Evolutionary conservation across 2,329 filamentous ascomycete species (phyloP).

Genomic region (Hypoxylon sp.): DNA sequence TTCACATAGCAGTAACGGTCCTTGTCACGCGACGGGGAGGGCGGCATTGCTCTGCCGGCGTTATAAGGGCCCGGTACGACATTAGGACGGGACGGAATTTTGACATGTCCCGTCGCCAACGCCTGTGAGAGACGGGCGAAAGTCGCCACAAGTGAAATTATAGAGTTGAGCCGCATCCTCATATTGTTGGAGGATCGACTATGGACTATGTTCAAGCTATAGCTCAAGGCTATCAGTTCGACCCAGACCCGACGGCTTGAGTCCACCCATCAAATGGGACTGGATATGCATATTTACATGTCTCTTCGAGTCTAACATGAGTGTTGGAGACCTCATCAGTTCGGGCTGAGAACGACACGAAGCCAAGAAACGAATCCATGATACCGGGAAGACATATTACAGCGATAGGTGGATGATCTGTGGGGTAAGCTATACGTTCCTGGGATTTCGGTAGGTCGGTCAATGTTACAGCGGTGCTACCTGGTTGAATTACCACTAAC

Average conservation of each 20-base stretch:
- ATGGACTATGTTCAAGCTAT: neutral
- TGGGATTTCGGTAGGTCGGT: slow-evolving; percentile 34
- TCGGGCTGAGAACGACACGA: slow-evolving; percentile 20
- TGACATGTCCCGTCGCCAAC: slow-evolving; percentile 7
- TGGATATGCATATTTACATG: slow-evolving; percentile 7
- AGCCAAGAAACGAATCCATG: slow-evolving; percentile 24
- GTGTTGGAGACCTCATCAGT: slow-evolving; percentile 4
- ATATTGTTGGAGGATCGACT: neutral
- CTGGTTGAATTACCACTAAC: slow-evolving; percentile 3
- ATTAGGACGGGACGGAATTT: slow-evolving; percentile 38
- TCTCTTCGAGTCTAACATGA: slow-evolving; percentile 3
- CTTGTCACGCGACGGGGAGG: slow-evolving; percentile 33
- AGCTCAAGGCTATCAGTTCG: neutral
- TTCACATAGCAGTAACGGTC: slow-evolving; percentile 41
- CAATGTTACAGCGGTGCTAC: slow-evolving; percentile 30
- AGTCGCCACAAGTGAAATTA: slow-evolving; percentile 6
- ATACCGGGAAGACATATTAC: slow-evolving; percentile 19
- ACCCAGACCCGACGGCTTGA: neutral
- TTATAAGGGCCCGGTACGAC: slow-evolving; percentile 37
- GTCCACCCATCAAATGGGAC: neutral
- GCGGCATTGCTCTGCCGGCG: slow-evolving; percentile 26
- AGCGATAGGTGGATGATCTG: slow-evolving; percentile 44
- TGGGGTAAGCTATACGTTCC: slow-evolving; percentile 24
- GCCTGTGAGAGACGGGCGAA: slow-evolving; percentile 16
- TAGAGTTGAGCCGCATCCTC: slow-evolving; percentile 26